Conservation (phyloP, 1,284 basidiomycete genomes). For the Cryptococcus sp. region DNA sequence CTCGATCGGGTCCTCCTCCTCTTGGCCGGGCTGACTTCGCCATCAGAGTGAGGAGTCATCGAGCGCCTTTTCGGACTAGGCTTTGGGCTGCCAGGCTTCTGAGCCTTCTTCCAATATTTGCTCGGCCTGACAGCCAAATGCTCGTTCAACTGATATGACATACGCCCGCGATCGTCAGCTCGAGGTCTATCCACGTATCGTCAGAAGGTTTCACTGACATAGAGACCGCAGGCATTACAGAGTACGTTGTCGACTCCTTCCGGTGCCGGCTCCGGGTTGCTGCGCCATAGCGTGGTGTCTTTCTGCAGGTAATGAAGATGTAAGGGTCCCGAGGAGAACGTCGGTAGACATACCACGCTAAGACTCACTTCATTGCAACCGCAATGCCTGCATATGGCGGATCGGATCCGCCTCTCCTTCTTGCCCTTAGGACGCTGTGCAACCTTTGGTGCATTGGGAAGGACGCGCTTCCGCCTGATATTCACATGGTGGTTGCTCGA, state of each 20-base stretch:
- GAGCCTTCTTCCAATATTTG: constrained; percentile 1
- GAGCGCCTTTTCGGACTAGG: too few relatives aligned
- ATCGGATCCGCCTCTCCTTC: background rate
- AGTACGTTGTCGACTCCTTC: constrained; percentile 10
- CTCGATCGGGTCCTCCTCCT: background rate
- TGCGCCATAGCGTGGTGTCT: constrained; percentile 10
- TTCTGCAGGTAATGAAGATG: background rate
- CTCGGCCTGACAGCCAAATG: background rate
- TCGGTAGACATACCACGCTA: too few relatives aligned
- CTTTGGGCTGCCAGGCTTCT: background rate
- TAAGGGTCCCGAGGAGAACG: too few relatives aligned
- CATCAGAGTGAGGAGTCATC: background rate
- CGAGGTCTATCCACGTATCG: background rate
- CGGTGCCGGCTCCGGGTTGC: constrained; percentile 2
- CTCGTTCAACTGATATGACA: background rate
- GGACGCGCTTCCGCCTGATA: too few relatives aligned
- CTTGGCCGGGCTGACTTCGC: background rate
- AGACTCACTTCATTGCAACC: background rate
- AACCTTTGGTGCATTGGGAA: too few relatives aligned
- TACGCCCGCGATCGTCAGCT: background rate
- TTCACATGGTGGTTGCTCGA: too few relatives aligned
- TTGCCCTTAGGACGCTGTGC: background rate
- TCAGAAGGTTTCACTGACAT: constrained; percentile 7
- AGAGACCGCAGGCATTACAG: constrained; percentile 22
- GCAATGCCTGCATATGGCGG: background rate